phyloP scores from a whole-genome alignment of 2,329 filamentous ascomycete species.

The Phyllosticta citrichinensis region DNA sequence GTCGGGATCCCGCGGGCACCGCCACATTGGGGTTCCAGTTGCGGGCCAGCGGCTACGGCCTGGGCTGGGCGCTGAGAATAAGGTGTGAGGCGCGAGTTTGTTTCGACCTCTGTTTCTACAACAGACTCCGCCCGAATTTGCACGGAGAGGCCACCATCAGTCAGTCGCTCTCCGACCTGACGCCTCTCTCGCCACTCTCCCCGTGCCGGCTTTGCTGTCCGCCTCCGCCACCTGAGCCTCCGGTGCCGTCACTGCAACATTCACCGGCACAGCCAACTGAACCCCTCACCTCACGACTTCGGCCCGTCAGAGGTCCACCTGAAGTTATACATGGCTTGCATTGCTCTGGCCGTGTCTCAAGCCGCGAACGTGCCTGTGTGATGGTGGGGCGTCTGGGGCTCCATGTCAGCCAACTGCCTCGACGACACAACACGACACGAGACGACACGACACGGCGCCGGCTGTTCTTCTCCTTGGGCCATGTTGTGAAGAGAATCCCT shows the following conservation, averaged over 20 bases:
- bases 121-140: too few relatives aligned
- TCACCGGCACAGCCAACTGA: not conserved
- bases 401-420: not conserved
- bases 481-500: not conserved
- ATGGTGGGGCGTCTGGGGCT: not conserved
- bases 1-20: too few relatives aligned
- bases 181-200: too few relatives aligned
- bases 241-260: too few relatives aligned
- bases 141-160: too few relatives aligned
- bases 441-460: not conserved
- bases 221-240: not conserved
- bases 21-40: too few relatives aligned
- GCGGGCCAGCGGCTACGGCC: too few relatives aligned
- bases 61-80: too few relatives aligned
- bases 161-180: too few relatives aligned
- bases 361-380: not conserved
- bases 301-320: not conserved
- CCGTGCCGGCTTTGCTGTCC: not conserved
- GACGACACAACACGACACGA: not conserved
- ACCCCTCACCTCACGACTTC: not conserved
- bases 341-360: not conserved
- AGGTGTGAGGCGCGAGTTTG: too few relatives aligned
- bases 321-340: not conserved
- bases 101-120: too few relatives aligned
- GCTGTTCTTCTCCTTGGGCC: not conserved